Conservation (phyloP, 176 grass and related monocot genomes). For the Chloris gayana region DNA sequence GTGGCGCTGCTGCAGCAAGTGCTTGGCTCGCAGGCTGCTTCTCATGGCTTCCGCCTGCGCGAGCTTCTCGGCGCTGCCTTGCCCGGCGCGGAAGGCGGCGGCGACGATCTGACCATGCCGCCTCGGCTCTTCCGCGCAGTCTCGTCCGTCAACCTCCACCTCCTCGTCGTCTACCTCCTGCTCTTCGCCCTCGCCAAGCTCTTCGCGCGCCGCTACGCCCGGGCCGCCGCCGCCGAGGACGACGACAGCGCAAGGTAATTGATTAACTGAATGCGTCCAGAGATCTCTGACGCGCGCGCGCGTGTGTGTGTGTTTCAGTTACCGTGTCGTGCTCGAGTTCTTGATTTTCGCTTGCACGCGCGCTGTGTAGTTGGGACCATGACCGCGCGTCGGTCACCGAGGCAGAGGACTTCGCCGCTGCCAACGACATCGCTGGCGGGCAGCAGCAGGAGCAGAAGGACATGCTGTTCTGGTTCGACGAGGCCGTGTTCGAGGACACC, state of each 20-base stretch:
- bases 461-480: conserved; percentile 70
- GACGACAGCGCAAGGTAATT: conserved; percentile 19
- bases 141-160: conserved; percentile 44
- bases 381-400: neutral
- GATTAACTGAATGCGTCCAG: neutral
- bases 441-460: conserved; percentile 19
- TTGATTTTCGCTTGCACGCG: neutral
- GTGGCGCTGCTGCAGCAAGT: conserved; percentile 38
- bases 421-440: neutral
- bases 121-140: conserved; percentile 49
- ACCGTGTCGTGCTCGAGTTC: neutral
- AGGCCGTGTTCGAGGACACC: conserved; percentile 56
- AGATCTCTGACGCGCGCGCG: neutral
- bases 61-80: neutral
- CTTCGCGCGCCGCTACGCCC: conserved; percentile 37
- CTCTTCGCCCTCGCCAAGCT: conserved; percentile 76
- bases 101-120: conserved; percentile 39
- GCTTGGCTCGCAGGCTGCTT: conserved; percentile 42
- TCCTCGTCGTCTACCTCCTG: conserved; percentile 62
- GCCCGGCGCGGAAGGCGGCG: neutral
- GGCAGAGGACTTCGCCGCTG: neutral
- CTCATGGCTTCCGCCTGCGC: conserved; percentile 42
- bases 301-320: neutral
- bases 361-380: neutral
- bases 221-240: conserved; percentile 9